phyloP scores from a whole-genome alignment of 805 yeast species.

The Lipomyces orientalis region DNA sequence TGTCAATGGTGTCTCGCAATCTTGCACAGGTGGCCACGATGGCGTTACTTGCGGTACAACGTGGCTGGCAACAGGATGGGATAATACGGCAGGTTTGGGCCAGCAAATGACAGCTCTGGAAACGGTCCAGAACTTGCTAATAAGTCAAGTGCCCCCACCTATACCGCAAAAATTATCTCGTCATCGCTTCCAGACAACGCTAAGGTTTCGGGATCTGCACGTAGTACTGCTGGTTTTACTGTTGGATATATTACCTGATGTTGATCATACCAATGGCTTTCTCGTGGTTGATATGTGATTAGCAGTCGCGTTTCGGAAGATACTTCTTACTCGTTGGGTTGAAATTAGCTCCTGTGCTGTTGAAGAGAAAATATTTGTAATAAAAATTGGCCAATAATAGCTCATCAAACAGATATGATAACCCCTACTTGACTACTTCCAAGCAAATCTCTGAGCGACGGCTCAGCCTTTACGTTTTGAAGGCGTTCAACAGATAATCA shows the following conservation, averaged over 20 bases:
- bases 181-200: no score
- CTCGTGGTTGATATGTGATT: constrained; percentile 27
- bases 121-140: constrained; percentile 49
- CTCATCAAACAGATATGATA: no score
- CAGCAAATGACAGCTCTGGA: constrained; percentile 91
- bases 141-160: constrained; percentile 50
- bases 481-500: no score
- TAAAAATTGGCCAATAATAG: not conserved
- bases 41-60: constrained; percentile 86
- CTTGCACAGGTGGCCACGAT: constrained; percentile 88
- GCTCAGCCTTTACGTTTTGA: no score
- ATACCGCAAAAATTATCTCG: constrained; percentile 44
- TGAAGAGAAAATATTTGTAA: not conserved
- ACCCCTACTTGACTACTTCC: no score
- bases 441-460: no score
- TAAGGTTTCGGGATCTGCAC: constrained; percentile 61
- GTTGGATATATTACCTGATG: constrained; percentile 18
- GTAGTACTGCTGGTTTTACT: not conserved
- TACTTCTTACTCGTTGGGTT: not conserved
- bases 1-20: constrained; percentile 74
- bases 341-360: not conserved
- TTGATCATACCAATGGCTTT: constrained; percentile 15
- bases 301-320: not conserved
- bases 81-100: constrained; percentile 79
- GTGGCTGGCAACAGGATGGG: constrained; percentile 76